These are phyloP conservation scores for Trichoderma endophyticum DNA, from an alignment of 2,329 filamentous ascomycete genomes.

Conservation along the genomic window DNA sequence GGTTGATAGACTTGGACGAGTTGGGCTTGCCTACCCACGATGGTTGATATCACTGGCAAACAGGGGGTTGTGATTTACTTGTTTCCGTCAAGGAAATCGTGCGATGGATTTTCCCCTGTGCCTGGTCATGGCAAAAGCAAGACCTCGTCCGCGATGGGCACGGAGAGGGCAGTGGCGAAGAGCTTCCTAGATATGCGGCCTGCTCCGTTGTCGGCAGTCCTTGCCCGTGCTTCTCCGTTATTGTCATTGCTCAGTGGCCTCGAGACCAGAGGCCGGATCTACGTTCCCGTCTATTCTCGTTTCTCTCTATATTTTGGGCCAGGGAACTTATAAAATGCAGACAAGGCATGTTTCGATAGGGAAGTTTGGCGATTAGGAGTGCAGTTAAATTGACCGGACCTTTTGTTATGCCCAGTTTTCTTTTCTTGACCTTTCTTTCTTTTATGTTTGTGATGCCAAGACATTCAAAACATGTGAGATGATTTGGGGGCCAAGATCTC, in stretches of 20 bases:
- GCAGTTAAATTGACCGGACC: slow-evolving; percentile 41
- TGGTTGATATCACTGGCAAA: slow-evolving; percentile 1
- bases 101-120: background rate
- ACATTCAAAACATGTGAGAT: background rate
- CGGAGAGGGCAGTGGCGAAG: background rate
- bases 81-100: background rate
- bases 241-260: slow-evolving; percentile 19
- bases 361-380: slow-evolving; percentile 51
- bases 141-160: background rate
- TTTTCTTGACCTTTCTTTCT: background rate
- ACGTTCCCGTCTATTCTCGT: slow-evolving; percentile 21
- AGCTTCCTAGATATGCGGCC: background rate
- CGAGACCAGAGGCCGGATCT: slow-evolving; percentile 24
- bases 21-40: slow-evolving; percentile 8
- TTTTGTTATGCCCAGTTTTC: slow-evolving; percentile 17
- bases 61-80: background rate
- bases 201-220: background rate
- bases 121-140: background rate
- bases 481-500: background rate
- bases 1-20: slow-evolving; percentile 8
- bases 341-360: slow-evolving; percentile 44
- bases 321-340: slow-evolving; percentile 36
- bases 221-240: slow-evolving; percentile 3
- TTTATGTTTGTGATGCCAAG: background rate
- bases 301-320: slow-evolving; percentile 32